Evolutionary conservation across 1,139 yeast species (phyloP), one percentile per base, ranked within the genome.

Genomic region (Blastobotrys aristatus): DNA sequence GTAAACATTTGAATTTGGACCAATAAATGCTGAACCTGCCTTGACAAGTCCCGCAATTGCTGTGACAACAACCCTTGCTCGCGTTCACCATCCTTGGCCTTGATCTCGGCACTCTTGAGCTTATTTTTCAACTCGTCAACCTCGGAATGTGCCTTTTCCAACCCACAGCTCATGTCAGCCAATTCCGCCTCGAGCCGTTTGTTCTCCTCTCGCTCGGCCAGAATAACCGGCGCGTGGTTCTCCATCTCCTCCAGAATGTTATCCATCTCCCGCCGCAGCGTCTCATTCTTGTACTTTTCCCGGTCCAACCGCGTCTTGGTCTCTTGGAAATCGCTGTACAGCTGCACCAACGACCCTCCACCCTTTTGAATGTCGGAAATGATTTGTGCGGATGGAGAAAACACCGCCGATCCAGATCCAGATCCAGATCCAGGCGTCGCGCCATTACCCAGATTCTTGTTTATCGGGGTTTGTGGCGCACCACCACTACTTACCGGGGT

Each of bases 231-330:
- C 48, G 88, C 83, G 57, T 85, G 83, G 22, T 79, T 74, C 61
- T 89, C 95, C 55, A 92, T 71, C 62, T 90, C 97, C 29, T 71
- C 72, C 31, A 89, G 78, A 57, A 90, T 82, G 0, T 75, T 70
- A 56, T 84, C 83, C 53, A 90, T 71, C 64, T 88, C 92, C 32
- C 71, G 65, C 50, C 90, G 84, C 49, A 90, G 72, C 49, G 77
- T 75, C 50, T 79, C 82, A 58, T 86, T 89, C 50, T 85, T 83
- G 29, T 82, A 74, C 56, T 80, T 77, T 61, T 88, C 96, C 49
- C 80, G 75, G 5, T 79, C 75, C 39, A 88, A 68, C 56, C 84
- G 83, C 54, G 79, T 82, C 64, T 80, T 83, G 48, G 88, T 67
- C 50, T 62, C 64, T 48, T 63, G 77, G 59, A 80, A 79, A 57